Conservation (phyloP, 441 rosid species). For the Gossypium gossypioides region DNA sequence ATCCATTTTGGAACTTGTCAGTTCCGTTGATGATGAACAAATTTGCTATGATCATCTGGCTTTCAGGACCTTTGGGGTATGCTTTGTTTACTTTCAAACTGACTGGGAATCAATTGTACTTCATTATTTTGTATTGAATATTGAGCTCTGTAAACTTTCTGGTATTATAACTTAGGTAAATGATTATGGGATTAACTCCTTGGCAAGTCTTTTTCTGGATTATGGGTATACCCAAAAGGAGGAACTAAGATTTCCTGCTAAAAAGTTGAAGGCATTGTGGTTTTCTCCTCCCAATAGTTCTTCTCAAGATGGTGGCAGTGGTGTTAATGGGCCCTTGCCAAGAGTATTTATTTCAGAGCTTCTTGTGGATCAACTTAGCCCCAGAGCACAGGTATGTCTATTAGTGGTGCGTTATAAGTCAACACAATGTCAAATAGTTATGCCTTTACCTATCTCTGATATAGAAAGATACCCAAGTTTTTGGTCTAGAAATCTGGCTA, state of each 20-base stretch:
- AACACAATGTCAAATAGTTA: neutral
- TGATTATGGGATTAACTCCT: slow-evolving; percentile 72
- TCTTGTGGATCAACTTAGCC: slow-evolving; percentile 66
- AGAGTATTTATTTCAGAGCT: slow-evolving; percentile 87
- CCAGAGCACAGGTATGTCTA: slow-evolving; percentile 55
- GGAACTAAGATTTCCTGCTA: slow-evolving; percentile 80
- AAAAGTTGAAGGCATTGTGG: slow-evolving; percentile 85
- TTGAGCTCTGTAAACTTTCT: slow-evolving; percentile 7
- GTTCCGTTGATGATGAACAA: slow-evolving; percentile 35
- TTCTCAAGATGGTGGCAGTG: slow-evolving; percentile 32
- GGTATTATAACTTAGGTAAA: slow-evolving; percentile 31
- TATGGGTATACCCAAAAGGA: slow-evolving; percentile 65
- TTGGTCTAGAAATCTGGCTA: neutral
- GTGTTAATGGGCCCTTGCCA: slow-evolving; percentile 68
- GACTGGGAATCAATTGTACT: neutral
- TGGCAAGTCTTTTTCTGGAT: slow-evolving; percentile 71
- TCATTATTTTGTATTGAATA: neutral
- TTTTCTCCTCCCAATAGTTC: slow-evolving; percentile 66
- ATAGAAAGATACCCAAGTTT: neutral
- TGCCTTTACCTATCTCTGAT: neutral
- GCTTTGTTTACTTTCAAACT: slow-evolving; percentile 1
- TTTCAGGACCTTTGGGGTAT: slow-evolving; percentile 86
- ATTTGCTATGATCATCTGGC: slow-evolving; percentile 88
- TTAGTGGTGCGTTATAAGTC: neutral
- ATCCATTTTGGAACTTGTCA: slow-evolving; percentile 57